Conservation (phyloP, 371 early-diverging fungal genomes). For the Mortierella sp. region DNA sequence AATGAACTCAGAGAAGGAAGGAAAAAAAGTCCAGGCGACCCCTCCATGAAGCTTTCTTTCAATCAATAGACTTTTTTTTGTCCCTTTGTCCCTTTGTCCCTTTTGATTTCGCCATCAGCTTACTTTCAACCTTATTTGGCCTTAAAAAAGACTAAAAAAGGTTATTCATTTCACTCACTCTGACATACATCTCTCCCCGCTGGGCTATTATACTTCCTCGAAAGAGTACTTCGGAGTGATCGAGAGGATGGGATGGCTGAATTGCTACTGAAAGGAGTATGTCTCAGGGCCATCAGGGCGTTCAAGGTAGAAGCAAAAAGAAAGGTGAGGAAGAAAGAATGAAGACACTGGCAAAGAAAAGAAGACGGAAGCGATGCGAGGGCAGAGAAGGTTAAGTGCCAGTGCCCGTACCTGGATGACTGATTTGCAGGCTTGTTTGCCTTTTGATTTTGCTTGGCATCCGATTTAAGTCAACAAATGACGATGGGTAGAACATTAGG, state of each 20-base stretch:
- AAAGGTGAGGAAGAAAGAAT: not conserved
- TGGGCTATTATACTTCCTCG: not conserved
- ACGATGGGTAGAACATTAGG: not conserved
- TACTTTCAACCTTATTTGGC: constrained; percentile 5
- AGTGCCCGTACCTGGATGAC: not conserved
- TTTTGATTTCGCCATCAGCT: not conserved
- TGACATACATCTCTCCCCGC: not conserved
- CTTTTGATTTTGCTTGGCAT: not conserved
- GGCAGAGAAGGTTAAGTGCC: not conserved
- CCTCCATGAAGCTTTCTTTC: not conserved
- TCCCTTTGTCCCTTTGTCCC: not conserved
- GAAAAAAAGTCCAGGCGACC: not conserved
- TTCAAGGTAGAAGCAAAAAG: not conserved
- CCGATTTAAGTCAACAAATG: not conserved
- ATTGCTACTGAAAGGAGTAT: not conserved
- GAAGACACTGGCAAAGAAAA: not conserved
- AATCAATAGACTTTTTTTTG: not conserved
- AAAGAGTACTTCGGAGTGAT: not conserved
- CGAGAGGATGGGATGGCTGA: not conserved
- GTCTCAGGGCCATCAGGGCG: not conserved
- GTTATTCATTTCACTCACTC: not conserved
- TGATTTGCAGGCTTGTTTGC: not conserved
- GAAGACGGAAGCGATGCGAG: not conserved
- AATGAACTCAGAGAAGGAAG: not conserved
- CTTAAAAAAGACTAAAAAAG: constrained; percentile 1